Evolutionary conservation across 768 basidiomycete genomes (phyloP).

Genomic region (Trametes sanguinea): DNA sequence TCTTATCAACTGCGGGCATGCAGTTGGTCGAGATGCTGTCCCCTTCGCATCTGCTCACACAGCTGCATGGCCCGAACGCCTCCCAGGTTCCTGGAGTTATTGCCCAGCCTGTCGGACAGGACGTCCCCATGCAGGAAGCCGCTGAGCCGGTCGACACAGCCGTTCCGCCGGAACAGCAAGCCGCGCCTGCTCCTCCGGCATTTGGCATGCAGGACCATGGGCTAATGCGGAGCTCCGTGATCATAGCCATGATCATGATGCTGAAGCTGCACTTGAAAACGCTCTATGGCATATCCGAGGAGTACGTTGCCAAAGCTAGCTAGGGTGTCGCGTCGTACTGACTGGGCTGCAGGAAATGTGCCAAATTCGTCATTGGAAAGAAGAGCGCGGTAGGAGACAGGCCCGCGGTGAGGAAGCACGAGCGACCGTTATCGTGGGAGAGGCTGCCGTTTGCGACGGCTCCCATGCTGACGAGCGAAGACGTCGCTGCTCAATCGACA

Average conservation of each 20-base stretch:
- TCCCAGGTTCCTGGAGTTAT: not conserved
- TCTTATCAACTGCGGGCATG: slow-evolving; percentile 79
- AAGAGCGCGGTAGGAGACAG: slow-evolving; percentile 90
- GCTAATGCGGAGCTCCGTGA: slow-evolving; percentile 67
- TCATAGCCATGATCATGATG: slow-evolving; percentile 83
- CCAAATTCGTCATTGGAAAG: slow-evolving; percentile 84
- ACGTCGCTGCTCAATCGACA: slow-evolving; percentile 60
- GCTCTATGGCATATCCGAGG: slow-evolving; percentile 86
- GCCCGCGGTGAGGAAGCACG: slow-evolving; percentile 63
- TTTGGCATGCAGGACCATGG: slow-evolving; percentile 24
- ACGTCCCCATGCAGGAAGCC: slow-evolving; percentile 6
- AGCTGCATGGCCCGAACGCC: slow-evolving; percentile 46
- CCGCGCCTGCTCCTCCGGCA: slow-evolving; percentile 7
- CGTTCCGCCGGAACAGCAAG: not conserved
- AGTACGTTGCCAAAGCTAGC: slow-evolving; percentile 55
- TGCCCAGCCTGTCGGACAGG: not conserved
- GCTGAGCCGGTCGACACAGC: not conserved
- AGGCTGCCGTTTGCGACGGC: slow-evolving; percentile 66
- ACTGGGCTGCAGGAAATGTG: slow-evolving; percentile 70
- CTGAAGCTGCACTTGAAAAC: slow-evolving; percentile 84
- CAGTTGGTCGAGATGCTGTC: slow-evolving; percentile 76
- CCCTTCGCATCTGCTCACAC: slow-evolving; percentile 67
- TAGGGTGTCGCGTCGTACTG: not conserved
- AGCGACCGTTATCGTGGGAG: slow-evolving; percentile 68
- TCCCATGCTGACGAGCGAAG: slow-evolving; percentile 61